Evolutionary conservation across 768 basidiomycete genomes (phyloP).

Genomic region (Kondoa malvinella): DNA sequence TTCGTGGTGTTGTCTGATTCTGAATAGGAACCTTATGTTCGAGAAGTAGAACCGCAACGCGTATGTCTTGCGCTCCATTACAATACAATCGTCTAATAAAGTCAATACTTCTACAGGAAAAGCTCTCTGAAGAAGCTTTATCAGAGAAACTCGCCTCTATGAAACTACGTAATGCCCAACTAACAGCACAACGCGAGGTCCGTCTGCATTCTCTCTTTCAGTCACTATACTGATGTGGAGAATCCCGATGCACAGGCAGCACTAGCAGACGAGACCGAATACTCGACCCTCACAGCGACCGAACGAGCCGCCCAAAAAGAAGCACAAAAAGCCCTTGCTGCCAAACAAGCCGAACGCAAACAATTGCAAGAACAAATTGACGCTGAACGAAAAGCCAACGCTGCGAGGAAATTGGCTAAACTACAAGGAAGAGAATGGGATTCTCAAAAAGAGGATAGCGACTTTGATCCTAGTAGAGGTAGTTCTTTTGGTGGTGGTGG

Average conservation of each 20-base stretch:
- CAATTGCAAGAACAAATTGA: background rate
- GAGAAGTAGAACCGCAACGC: background rate
- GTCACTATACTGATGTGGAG: background rate
- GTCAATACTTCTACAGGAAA: background rate
- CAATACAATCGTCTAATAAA: background rate
- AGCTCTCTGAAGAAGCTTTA: slow-evolving; percentile 1
- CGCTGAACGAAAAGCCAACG: background rate
- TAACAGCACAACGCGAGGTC: background rate
- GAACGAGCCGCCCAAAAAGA: background rate
- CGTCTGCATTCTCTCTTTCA: background rate
- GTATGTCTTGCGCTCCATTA: background rate
- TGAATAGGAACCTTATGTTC: background rate
- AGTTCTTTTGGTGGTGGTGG: background rate
- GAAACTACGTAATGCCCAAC: background rate
- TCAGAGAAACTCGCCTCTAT: background rate
- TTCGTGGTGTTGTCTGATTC: background rate
- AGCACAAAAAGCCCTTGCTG: background rate
- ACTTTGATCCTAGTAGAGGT: background rate
- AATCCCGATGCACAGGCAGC: background rate
- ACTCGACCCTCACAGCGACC: background rate
- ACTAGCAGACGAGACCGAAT: slow-evolving; percentile 5
- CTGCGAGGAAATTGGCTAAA: background rate
- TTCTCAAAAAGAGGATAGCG: background rate
- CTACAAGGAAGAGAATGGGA: background rate
- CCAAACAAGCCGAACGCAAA: background rate